Evolutionary conservation across 2,329 filamentous ascomycete species (phyloP).

Genomic region (Sclerotinia nivalis): DNA sequence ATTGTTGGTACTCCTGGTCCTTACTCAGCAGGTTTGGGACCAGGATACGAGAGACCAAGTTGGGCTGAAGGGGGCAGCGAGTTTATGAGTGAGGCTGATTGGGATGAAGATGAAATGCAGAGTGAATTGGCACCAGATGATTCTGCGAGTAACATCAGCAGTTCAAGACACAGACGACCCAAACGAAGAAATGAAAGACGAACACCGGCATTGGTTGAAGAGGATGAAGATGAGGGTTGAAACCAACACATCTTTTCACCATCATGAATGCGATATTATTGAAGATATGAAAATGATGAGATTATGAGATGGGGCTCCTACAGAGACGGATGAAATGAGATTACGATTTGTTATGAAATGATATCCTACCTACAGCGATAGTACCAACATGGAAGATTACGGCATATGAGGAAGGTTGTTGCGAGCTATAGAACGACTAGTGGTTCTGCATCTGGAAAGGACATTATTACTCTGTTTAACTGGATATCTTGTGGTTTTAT

Average conservation of each 20-base stretch:
- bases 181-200: slow-evolving; percentile 68
- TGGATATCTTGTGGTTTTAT: slow-evolving; percentile 1
- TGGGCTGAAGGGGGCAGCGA: slow-evolving; percentile 45
- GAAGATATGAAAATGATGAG: slow-evolving; percentile 12
- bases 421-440: slow-evolving; percentile 1
- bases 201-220: slow-evolving; percentile 72
- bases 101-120: slow-evolving; percentile 51
- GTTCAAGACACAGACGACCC: slow-evolving; percentile 64
- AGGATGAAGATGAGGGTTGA: slow-evolving; percentile 60
- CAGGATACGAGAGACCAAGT: slow-evolving; percentile 40
- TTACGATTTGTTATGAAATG: slow-evolving; percentile 28
- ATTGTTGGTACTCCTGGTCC: slow-evolving; percentile 48
- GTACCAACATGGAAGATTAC: slow-evolving; percentile 13
- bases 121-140: slow-evolving; percentile 74
- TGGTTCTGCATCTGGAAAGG: background rate
- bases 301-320: background rate
- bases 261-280: slow-evolving; percentile 4
- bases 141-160: slow-evolving; percentile 77
- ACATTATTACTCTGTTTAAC: background rate
- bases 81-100: slow-evolving; percentile 47
- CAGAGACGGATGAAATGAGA: slow-evolving; percentile 16
- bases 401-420: slow-evolving; percentile 3
- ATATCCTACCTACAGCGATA: slow-evolving; percentile 17
- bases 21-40: slow-evolving; percentile 37
- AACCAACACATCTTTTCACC: background rate